Conservation (phyloP, 148 eudicot genomes). For the Rhododendron ovatum region DNA sequence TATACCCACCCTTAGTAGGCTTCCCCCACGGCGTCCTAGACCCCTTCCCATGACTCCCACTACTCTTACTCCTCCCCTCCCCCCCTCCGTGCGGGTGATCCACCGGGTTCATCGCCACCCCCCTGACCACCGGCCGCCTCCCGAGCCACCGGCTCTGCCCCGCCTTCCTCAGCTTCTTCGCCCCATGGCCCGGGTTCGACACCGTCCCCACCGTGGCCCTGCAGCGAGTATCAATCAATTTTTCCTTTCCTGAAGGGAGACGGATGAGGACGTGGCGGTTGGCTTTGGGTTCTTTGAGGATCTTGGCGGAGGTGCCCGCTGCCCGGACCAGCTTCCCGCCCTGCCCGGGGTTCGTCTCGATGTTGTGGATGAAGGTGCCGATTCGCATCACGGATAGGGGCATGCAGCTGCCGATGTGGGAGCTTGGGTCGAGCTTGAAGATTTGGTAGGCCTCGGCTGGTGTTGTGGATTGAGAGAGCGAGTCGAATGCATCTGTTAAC, state of each 20-base stretch:
- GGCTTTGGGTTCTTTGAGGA: constrained; percentile 57
- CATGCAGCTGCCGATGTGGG: constrained; percentile 77
- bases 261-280: constrained; percentile 36
- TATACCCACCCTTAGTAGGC: constrained; percentile 80
- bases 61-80: constrained; percentile 74
- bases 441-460: constrained; percentile 34
- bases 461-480: constrained; percentile 4
- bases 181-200: constrained; percentile 51
- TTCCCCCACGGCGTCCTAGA: constrained; percentile 83
- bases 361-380: constrained; percentile 75
- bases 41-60: constrained; percentile 49
- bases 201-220: constrained; percentile 70
- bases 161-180: constrained; percentile 67
- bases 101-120: constrained; percentile 89
- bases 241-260: constrained; percentile 65
- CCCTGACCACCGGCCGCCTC: constrained; percentile 67
- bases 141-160: constrained; percentile 83
- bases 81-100: constrained; percentile 98
- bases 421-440: constrained; percentile 56
- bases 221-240: constrained; percentile 57
- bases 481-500: constrained; percentile 11
- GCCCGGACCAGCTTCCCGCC: constrained; percentile 79
- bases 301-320: constrained; percentile 79
- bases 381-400: constrained; percentile 74
- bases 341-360: constrained; percentile 76